A percentile compares a stretch with the other conserved stretches of the same genome.
Evolutionary conservation across 2,329 filamentous ascomycete genomes (phyloP).

Genomic region (Geosmithia flava): DNA sequence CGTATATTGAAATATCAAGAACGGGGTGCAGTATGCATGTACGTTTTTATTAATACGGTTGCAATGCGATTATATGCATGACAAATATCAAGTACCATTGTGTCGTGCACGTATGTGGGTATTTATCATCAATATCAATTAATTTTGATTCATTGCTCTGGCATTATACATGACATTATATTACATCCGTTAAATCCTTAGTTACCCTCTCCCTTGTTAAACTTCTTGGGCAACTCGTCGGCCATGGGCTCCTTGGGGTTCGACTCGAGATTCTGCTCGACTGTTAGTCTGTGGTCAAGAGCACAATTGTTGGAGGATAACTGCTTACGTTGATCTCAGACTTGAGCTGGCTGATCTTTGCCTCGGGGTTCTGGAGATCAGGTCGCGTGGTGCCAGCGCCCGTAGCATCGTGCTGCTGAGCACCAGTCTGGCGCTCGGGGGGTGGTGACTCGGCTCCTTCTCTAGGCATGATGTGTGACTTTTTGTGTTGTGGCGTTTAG

Average conservation of each 20-base stretch:
- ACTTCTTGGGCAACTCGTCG: conserved; percentile 47
- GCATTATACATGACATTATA: background rate
- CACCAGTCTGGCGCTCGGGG: conserved; percentile 53
- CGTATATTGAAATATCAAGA: background rate
- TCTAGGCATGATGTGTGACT: conserved; percentile 42
- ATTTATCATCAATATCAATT: background rate
- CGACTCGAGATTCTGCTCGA: conserved; percentile 35
- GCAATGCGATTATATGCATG: no score
- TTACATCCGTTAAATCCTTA: background rate
- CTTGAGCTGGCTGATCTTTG: conserved; percentile 40
- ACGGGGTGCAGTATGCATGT: background rate
- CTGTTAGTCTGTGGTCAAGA: no score
- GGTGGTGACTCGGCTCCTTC: conserved; percentile 67
- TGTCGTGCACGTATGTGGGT: background rate
- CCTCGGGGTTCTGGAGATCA: conserved; percentile 39
- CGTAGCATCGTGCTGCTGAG: conserved; percentile 48
- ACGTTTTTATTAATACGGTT: no score
- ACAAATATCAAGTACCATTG: no score
- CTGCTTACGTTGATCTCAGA: conserved; percentile 33
- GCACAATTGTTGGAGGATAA: no score
- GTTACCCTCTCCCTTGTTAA: conserved; percentile 11
- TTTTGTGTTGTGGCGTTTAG: background rate
- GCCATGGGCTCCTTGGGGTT: conserved; percentile 58
- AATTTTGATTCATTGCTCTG: background rate
- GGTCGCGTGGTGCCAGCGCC: conserved; percentile 32